Evolutionary conservation across 148 eudicot species (phyloP), one percentile per base, ranked within the genome.

Genomic region (Polygonum aviculare): DNA sequence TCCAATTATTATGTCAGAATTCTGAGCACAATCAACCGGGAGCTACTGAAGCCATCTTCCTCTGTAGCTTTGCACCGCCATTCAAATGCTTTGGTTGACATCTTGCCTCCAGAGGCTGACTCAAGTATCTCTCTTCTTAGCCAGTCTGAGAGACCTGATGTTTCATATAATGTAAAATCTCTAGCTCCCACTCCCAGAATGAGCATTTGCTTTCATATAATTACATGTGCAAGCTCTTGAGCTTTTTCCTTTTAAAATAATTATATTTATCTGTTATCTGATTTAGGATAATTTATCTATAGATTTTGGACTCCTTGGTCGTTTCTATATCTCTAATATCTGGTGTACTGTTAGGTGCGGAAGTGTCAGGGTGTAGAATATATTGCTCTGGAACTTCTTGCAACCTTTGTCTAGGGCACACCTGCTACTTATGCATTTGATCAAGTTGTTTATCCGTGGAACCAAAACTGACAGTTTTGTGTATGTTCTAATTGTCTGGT

Each of bases 111-210:
- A 0, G 98, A 93, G 77, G 98, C 98, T 2, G 98, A 93, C 80
- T 93, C 98, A 2, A 93, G 98, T 79, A 93, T 93, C 1, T 91
- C 96, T 45, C 83, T 93, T 15, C 82, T 93, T n/a, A 89, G 92
- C 79, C 98, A 93, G 62, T 87, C 98, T 2, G 98, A 93, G 88
- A 93, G 90, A 86, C 98, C 98, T 16, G 98, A 93, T 78, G 98
- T 93, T 50, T 74, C 90, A 26, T 93, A 93, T 48, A 88, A 79
- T 81, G 98, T 93, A 67, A 84, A 87, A 78, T 74, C 38, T 36
- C 74, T 72, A 6, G 50, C 50, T 72, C 33, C 9, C 51, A 22
- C 38, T 19, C 74, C 18, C 21, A 67, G 19, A 67, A 35, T 16
- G n/a, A 15, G 71, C 19, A 35, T 35, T 35, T 35, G 4, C 7